Evolutionary conservation across 441 rosid genomes (phyloP).

Genomic region (Melastoma candidum): DNA sequence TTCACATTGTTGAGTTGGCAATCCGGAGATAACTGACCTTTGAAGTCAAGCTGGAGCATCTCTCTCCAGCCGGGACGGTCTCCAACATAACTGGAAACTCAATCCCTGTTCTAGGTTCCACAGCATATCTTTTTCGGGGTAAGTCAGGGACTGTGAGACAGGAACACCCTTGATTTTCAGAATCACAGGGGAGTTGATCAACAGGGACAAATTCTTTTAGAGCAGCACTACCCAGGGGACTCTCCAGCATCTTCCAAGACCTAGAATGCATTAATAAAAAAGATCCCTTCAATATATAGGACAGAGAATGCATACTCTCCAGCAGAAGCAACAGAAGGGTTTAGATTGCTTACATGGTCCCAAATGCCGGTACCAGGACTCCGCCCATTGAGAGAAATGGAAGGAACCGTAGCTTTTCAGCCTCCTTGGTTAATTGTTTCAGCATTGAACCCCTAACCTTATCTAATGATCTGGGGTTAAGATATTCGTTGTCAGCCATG

Average conservation of each 20-base stretch:
- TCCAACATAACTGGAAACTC: slow-evolving; percentile 66
- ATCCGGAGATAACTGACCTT: slow-evolving; percentile 33
- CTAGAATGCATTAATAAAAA: slow-evolving; percentile 25
- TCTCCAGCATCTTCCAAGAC: slow-evolving; percentile 32
- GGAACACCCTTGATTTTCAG: slow-evolving; percentile 30
- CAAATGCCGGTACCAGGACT: slow-evolving; percentile 48
- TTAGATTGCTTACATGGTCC: slow-evolving; percentile 43
- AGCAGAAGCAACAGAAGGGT: slow-evolving; percentile 3
- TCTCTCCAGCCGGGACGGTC: slow-evolving; percentile 23
- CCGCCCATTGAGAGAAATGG: slow-evolving; percentile 63
- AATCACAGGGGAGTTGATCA: slow-evolving; percentile 50
- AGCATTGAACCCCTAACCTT: slow-evolving; percentile 37
- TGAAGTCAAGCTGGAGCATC: slow-evolving; percentile 32
- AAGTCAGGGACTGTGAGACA: slow-evolving; percentile 43
- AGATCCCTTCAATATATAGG: neutral
- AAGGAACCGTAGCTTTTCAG: slow-evolving; percentile 41
- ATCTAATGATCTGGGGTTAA: slow-evolving; percentile 25
- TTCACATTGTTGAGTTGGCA: too few species aligned
- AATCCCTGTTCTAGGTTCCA: slow-evolving; percentile 77
- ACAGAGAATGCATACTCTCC: neutral
- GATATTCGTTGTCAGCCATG: slow-evolving; percentile 21
- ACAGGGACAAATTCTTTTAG: slow-evolving; percentile 22
- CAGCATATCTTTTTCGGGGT: slow-evolving; percentile 39
- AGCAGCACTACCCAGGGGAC: slow-evolving; percentile 31
- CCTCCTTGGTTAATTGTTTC: slow-evolving; percentile 46